Conservation (phyloP, 805 yeast genomes). For the Pichia nakasei region DNA sequence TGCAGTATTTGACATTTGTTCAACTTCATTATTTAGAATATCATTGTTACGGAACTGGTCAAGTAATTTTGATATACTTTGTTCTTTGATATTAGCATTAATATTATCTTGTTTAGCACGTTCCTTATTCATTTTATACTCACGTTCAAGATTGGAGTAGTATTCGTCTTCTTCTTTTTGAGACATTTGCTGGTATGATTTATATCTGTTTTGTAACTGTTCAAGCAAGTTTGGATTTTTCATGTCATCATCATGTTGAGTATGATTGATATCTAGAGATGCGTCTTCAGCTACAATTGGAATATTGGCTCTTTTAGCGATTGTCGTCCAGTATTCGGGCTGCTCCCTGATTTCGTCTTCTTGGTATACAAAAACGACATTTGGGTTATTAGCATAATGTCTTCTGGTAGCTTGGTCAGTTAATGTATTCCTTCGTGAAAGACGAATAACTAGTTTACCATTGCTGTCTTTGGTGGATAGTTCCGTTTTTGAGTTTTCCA, state of each 20-base stretch:
- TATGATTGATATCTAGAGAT: constrained; percentile 2
- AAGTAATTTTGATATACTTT: constrained; percentile 2
- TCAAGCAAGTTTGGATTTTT: not conserved
- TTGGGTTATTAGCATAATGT: constrained; percentile 14
- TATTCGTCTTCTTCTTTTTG: constrained; percentile 30
- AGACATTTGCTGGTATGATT: constrained; percentile 23
- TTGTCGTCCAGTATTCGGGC: constrained; percentile 20
- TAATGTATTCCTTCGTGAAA: constrained; percentile 16
- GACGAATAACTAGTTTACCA: constrained; percentile 9
- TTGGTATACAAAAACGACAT: constrained; percentile 11
- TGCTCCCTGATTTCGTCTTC: constrained; percentile 11
- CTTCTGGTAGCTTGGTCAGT: constrained; percentile 17
- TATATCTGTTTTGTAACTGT: constrained; percentile 26
- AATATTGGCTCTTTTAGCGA: constrained; percentile 26
- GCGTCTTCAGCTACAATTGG: not conserved
- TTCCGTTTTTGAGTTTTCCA: not conserved
- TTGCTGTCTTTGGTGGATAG: not conserved
- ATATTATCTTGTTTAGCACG: constrained; percentile 1
- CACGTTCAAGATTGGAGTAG: constrained; percentile 28
- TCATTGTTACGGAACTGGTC: not conserved
- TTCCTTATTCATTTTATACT: constrained; percentile 15
- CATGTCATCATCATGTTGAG: not conserved
- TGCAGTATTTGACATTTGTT: no score
- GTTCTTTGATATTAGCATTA: constrained; percentile 1
- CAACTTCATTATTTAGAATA: no score